Evolutionary conservation across 257 asterid genomes (phyloP).

Genomic region (Lavandula angustifolia): DNA sequence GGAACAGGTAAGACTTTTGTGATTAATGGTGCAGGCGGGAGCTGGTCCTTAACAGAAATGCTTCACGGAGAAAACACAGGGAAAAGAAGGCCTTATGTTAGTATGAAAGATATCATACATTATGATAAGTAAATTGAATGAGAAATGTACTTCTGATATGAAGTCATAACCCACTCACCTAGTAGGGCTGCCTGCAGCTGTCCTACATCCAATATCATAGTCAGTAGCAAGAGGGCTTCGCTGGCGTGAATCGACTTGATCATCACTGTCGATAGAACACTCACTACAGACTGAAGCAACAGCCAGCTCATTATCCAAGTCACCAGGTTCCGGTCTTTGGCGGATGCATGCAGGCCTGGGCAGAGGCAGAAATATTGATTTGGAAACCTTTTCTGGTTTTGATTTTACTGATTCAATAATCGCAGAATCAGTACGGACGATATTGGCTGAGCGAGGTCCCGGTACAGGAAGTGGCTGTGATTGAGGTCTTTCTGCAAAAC

Average conservation of each 20-base stretch:
- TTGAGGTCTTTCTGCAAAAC: conserved; percentile 77
- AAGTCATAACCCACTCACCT: conserved; percentile 56
- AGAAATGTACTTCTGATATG: conserved; percentile 21
- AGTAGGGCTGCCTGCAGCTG: conserved; percentile 76
- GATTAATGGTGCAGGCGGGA: conserved; percentile 51
- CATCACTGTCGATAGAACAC: conserved; percentile 82
- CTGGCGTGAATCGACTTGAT: conserved; percentile 69
- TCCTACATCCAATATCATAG: conserved; percentile 70
- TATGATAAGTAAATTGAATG: conserved; percentile 13
- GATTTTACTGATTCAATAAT: conserved; percentile 56
- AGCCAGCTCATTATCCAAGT: conserved; percentile 62
- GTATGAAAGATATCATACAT: conserved; percentile 29
- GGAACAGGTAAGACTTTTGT: conserved; percentile 59
- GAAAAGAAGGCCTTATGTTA: conserved; percentile 27
- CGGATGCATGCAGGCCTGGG: conserved; percentile 88
- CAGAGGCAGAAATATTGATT: conserved; percentile 69
- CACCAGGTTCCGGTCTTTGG: conserved; percentile 67
- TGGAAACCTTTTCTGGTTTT: conserved; percentile 55
- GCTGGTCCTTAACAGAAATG: conserved; percentile 60
- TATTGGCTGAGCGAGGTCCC: conserved; percentile 51
- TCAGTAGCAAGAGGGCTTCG: conserved; percentile 80
- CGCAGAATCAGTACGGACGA: conserved; percentile 62
- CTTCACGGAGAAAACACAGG: conserved; percentile 44
- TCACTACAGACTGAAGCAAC: conserved; percentile 84
- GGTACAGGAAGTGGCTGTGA: conserved; percentile 97